Evolutionary conservation across 2,329 filamentous ascomycete genomes (phyloP).

Genomic region (Didymella arachidicola): DNA sequence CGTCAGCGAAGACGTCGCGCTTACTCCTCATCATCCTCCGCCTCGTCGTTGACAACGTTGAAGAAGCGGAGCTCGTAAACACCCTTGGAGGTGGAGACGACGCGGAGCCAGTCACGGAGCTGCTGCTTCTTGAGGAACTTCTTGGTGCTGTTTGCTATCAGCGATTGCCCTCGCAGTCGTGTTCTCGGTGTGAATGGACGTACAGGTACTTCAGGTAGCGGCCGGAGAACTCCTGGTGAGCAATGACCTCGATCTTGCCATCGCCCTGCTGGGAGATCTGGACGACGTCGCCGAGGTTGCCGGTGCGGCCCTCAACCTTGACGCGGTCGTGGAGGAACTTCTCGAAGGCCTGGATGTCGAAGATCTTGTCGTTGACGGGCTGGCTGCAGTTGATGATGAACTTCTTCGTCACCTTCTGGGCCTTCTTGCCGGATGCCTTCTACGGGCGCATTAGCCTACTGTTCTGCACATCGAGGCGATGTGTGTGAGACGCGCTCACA

Average conservation of each 20-base stretch:
- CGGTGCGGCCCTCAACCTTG: constrained; percentile 98
- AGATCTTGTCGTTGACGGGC: constrained; percentile 99
- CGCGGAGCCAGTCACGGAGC: constrained; percentile 99
- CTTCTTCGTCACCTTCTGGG: constrained; percentile 86
- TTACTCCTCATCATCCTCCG: constrained; percentile 98
- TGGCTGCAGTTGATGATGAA: constrained; percentile 99
- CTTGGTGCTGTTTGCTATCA: constrained; percentile 79
- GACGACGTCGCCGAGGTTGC: constrained; percentile 95
- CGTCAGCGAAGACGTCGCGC: constrained; percentile 40
- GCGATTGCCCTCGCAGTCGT: neutral
- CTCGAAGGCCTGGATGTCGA: constrained; percentile 97
- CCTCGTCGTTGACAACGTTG: constrained; percentile 99
- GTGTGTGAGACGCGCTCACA: constrained; percentile 54
- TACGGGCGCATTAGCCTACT: constrained; percentile 91
- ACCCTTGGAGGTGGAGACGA: constrained; percentile 96
- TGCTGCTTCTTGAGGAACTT: constrained; percentile 99
- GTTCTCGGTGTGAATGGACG: constrained; percentile 50
- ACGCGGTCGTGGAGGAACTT: constrained; percentile 99
- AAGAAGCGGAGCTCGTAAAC: constrained; percentile 99
- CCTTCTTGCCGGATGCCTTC: constrained; percentile 63
- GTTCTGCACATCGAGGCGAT: constrained; percentile 59
- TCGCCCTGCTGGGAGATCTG: constrained; percentile 90
- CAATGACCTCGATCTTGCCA: constrained; percentile 97
- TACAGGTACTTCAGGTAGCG: constrained; percentile 99
- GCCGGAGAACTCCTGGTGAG: constrained; percentile 97